Evolutionary conservation across 2,329 filamentous ascomycete species (phyloP).

Genomic region (Colletotrichum agaves): DNA sequence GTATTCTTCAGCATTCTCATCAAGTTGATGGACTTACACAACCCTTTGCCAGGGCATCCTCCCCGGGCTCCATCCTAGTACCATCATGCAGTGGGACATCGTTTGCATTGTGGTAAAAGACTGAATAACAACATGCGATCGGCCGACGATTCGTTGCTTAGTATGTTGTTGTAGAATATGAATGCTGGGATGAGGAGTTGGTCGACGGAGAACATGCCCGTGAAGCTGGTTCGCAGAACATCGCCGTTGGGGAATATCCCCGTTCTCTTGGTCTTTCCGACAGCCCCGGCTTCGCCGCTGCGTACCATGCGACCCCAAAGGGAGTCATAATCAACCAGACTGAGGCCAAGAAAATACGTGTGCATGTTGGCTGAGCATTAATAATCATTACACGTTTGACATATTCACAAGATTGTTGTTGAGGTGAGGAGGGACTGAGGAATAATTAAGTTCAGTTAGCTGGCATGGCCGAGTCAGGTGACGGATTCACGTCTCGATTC

Average conservation of each 20-base stretch:
- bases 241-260: conserved; percentile 14
- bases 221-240: conserved; percentile 15
- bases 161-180: conserved; percentile 25
- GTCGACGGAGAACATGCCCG: neutral
- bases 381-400: too few species aligned
- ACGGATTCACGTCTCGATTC: neutral
- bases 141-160: neutral
- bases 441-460: neutral
- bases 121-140: conserved; percentile 4
- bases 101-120: conserved; percentile 17
- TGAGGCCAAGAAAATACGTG: conserved; percentile 21
- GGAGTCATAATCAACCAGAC: conserved; percentile 12
- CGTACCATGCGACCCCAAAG: conserved; percentile 24
- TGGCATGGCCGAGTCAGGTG: conserved; percentile 9
- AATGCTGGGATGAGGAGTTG: conserved; percentile 6
- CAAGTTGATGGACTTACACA: neutral
- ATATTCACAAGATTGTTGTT: neutral
- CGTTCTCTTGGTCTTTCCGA: neutral
- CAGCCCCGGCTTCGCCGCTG: neutral
- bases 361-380: neutral
- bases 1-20: neutral
- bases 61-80: conserved; percentile 8
- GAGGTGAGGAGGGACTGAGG: too few species aligned
- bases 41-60: neutral
- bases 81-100: conserved; percentile 14